Conservation (phyloP, 352 stramenopile genomes). For the Globisporangium megalacanthum region DNA sequence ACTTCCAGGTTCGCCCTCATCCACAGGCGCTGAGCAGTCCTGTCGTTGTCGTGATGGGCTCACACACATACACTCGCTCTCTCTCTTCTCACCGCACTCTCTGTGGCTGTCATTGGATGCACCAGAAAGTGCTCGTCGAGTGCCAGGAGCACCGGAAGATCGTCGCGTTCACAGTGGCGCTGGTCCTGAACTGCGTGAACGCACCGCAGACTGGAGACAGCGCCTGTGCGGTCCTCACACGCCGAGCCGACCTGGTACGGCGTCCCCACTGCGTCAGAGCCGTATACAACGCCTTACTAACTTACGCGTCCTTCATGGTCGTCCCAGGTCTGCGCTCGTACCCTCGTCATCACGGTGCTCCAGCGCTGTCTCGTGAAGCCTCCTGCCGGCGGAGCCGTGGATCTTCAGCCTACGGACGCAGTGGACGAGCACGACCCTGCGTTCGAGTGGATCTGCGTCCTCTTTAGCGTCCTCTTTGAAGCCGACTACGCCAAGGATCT, state of each 20-base stretch:
- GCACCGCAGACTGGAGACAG: conserved; percentile 18
- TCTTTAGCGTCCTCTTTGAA: conserved; percentile 62
- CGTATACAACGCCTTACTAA: background rate
- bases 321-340: conserved; percentile 49
- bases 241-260: conserved; percentile 49
- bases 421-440: conserved; percentile 51
- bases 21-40: no score
- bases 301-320: background rate
- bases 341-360: conserved; percentile 67
- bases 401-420: background rate
- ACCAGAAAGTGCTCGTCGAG: conserved; percentile 78
- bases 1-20: conserved; percentile 44
- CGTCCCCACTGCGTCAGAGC: background rate
- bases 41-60: no score
- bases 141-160: conserved; percentile 76
- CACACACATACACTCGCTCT: background rate
- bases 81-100: background rate
- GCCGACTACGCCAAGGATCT: conserved; percentile 40
- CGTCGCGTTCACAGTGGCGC: conserved; percentile 52
- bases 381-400: background rate
- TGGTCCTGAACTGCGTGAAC: conserved; percentile 71
- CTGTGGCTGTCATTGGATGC: background rate
- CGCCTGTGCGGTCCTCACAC: conserved; percentile 15
- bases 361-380: conserved; percentile 63
- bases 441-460: conserved; percentile 72